Conservation (phyloP, 345 rosid species). For the Lenwebbia sp. region DNA sequence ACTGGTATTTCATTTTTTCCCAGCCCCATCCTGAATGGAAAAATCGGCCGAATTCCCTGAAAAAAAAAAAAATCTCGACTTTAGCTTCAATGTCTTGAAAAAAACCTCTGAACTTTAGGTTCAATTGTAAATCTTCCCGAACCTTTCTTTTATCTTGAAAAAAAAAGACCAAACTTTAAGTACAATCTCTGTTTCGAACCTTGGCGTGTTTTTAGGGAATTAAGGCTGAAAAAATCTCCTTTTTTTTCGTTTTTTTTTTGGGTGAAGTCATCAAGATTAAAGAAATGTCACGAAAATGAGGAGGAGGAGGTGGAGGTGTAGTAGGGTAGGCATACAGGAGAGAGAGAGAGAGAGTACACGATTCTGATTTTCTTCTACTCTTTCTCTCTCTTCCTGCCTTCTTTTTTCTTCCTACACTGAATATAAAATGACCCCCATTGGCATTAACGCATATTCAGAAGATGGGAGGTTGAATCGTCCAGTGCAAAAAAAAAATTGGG, state of each 20-base stretch:
- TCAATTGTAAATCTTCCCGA: no score
- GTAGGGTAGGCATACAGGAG: neutral
- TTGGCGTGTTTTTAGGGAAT: no score
- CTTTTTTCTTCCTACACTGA: neutral
- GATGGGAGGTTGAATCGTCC: slow-evolving; percentile 1
- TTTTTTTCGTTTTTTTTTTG: rapidly evolving
- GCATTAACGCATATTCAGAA: slow-evolving; percentile 24
- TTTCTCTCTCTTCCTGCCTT: neutral
- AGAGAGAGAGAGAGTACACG: neutral
- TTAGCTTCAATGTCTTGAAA: no score
- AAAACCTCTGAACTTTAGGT: no score
- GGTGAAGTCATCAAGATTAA: neutral
- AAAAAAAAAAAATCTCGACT: no score
- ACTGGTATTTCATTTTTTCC: neutral
- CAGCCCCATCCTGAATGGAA: neutral
- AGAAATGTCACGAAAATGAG: neutral
- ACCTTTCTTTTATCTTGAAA: no score
- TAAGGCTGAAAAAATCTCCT: neutral
- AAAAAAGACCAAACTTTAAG: no score
- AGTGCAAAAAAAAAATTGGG: neutral
- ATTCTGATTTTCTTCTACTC: neutral
- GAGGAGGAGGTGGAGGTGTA: neutral
- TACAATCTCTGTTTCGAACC: no score
- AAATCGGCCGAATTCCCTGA: neutral
- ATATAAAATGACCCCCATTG: neutral